Conservation (phyloP, 2,329 filamentous ascomycete species). For the Lachnum nothofagi region DNA sequence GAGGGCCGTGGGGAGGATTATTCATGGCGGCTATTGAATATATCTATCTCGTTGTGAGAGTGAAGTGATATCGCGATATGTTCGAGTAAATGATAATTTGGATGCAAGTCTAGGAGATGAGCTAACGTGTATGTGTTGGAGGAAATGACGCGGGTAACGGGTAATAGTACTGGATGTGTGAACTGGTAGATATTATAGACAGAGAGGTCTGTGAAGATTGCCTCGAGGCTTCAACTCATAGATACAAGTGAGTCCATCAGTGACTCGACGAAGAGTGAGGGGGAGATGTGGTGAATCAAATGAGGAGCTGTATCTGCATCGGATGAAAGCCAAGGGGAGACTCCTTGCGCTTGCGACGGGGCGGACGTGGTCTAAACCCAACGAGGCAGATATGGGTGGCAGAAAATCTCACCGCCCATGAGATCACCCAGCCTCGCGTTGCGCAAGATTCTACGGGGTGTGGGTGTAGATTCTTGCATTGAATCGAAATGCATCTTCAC, state of each 20-base stretch:
- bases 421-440: too few species aligned
- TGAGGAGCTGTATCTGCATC: not conserved
- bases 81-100: not conserved
- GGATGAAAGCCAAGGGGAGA: not conserved
- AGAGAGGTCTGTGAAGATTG: not conserved
- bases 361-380: too few species aligned
- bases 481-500: too few species aligned
- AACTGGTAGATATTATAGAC: not conserved
- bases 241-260: too few species aligned
- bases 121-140: not conserved
- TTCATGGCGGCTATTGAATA: slow-evolving; percentile 22
- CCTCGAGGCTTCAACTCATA: not conserved
- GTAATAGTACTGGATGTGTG: too few species aligned
- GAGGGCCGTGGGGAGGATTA: slow-evolving; percentile 29
- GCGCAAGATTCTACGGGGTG: too few species aligned
- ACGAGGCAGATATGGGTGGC: too few species aligned
- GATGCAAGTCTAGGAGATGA: not conserved
- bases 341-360: too few species aligned
- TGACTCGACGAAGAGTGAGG: not conserved
- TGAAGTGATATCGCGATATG: not conserved
- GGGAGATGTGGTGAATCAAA: not conserved
- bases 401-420: too few species aligned
- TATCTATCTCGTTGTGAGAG: not conserved
- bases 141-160: not conserved
- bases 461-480: too few species aligned